Base-by-base conservation (phyloP, 805 yeast genomes). In the Candida krabiensis region DNA sequence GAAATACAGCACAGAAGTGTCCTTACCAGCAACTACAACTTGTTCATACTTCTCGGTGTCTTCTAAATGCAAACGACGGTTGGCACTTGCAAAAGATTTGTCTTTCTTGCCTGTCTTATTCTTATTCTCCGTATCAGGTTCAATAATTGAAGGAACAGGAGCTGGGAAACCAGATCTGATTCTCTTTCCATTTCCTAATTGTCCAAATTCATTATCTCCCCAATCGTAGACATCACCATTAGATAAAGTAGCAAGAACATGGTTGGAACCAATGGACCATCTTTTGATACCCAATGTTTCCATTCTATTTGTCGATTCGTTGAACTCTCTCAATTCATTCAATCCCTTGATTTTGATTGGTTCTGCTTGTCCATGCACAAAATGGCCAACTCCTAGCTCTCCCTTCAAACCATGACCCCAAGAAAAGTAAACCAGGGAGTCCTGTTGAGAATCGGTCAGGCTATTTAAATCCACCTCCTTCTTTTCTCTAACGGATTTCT, bases 361-460 rank as follows among this genome's bases (percentile, higher is more conserved):
- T 32, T 71, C 72, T 14, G 77, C 66, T 54, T 81, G 85, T 13
- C 86, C 81, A 59, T 89, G 96, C 24, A 82, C 64, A 58, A 71
- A 89, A 39, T 81, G 72, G 12, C 87, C 88, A 30, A 77, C 75
- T 17, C 97, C 99, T 38, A 89, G 68, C 62, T 88, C 95, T 13
- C 98, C 99, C 52, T 77, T 73, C 36, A 83, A 58, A 4, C 97
- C 96, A 53, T 80, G 80, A 15, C 99, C 99, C 67, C 89, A 82
- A 3, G 87, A 71, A 47, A 83, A 69, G 33, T 66, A 63, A 14
- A 58, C 59, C 4, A 74, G 37, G 16, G 64, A 61, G 21, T 56
- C 57, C 18, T 50, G 45, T 15, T 52, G 50, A 36, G 36, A 46
- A 35, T 19, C 66, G 27, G 35, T 34, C 16, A 59, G 36, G 5